These are phyloP conservation scores for Pseudogymnoascus sp. DNA, from an alignment of 2,329 filamentous ascomycete species.

Conservation along the genomic window DNA sequence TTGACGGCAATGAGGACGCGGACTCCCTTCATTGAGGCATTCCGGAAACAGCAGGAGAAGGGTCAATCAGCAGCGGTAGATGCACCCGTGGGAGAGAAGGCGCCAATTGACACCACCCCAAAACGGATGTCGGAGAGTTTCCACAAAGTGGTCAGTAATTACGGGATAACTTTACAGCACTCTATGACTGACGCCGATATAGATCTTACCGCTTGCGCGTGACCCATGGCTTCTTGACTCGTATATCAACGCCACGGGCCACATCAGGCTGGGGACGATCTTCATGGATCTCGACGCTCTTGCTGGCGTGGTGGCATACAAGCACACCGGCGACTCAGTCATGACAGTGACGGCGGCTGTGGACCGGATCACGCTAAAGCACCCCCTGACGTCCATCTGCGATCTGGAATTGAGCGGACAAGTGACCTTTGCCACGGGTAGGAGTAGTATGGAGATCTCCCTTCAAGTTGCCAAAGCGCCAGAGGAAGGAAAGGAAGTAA, in stretches of 20 bases:
- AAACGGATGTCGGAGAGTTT: constrained; percentile 63
- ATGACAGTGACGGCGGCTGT: constrained; percentile 36
- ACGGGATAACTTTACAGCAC: not conserved
- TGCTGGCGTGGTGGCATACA: constrained; percentile 63
- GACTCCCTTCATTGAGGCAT: constrained; percentile 63
- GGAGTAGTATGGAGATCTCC: constrained; percentile 63
- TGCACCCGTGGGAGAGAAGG: constrained; percentile 19
- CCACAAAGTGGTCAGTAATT: constrained; percentile 49
- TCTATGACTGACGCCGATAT: constrained; percentile 15
- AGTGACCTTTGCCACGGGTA: constrained; percentile 54
- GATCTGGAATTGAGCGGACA: constrained; percentile 56
- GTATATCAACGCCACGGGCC: constrained; percentile 62
- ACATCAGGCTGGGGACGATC: constrained; percentile 44
- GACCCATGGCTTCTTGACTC: constrained; percentile 66
- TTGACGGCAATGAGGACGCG: constrained; percentile 53
- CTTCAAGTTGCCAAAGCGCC: constrained; percentile 61
- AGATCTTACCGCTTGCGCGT: constrained; percentile 56
- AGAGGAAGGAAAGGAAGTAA: constrained; percentile 41
- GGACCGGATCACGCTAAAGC: constrained; percentile 42
- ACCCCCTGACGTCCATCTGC: constrained; percentile 60
- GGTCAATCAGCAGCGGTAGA: not conserved
- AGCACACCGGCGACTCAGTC: constrained; percentile 56
- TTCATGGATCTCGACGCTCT: constrained; percentile 69
- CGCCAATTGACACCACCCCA: constrained; percentile 46
- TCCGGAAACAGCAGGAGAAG: constrained; percentile 43